Base-by-base conservation (phyloP, 75 land plant genomes). In the Larix kaempferi region DNA sequence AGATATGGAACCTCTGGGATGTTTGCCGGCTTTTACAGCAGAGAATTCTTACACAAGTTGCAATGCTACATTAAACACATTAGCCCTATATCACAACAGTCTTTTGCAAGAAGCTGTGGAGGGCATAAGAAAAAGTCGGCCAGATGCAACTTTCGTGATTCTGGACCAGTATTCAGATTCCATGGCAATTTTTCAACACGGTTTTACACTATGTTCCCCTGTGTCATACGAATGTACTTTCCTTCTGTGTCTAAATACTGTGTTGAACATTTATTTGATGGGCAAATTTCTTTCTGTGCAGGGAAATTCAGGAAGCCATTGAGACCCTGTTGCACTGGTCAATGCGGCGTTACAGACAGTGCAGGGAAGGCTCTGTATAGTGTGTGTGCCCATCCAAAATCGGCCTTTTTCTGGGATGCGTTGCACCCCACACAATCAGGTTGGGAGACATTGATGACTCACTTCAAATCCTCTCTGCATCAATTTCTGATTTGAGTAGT, bases 351-450 rank as follows among this genome's bases (percentile, higher is more conserved):
- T 4, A 17, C 8, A 57, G 83, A 82, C 21, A 66, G 0, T 27
- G 60, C 62, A 12, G 84, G 85, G 26, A 58, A 39, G 13, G 67
- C 82, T 63, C 6, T 56, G 84, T 90, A 80, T 76, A 69, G 74
- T 2, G 52, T 90, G 73, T 88, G 92, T 63, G 10, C 39, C 3
- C 6, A 74, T 2, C 85, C 80, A 0, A 54, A 25, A 10, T 19
- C 64, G 2, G 57, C 82, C 2, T 88, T 90, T 69, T 88, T 74
- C 58, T 90, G 92, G 92, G 92, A 90, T 55, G 23, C 23, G 5
- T 58, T 77, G 26, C 92, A 90, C 63, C 90, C 90, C 4, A 83
- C 90, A 0, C 84, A 88, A 16, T 76, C 79, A 10, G 92, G 84
- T 7, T 90, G 90, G 83, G 23, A 78, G 83, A 64, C 76, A 6